Conservation (phyloP, 257 asterid genomes). For the Solanum peruvianum region DNA sequence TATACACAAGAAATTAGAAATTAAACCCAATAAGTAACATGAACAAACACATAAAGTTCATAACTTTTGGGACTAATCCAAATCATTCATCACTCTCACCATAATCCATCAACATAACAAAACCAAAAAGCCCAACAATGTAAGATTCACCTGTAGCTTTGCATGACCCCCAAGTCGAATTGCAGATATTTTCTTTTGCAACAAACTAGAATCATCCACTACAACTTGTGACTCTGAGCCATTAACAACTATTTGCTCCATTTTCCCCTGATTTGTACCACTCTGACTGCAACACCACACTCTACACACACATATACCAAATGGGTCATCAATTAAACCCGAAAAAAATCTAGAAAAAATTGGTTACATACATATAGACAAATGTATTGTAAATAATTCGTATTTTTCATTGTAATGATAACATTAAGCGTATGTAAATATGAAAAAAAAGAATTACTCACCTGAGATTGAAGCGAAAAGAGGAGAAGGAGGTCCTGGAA, state of each 20-base stretch:
- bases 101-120: neutral
- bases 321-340: neutral
- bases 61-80: neutral
- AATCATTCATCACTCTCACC: neutral
- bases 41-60: neutral
- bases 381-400: neutral
- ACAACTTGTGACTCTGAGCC: constrained; percentile 55
- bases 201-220: constrained; percentile 38
- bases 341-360: neutral
- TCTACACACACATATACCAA: neutral
- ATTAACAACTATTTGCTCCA: constrained; percentile 52
- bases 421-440: neutral
- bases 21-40: neutral
- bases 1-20: neutral
- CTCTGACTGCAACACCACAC: constrained; percentile 20
- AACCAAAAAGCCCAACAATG: neutral
- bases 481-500: constrained; percentile 5
- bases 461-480: constrained; percentile 1
- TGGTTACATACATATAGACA: neutral
- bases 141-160: constrained; percentile 55
- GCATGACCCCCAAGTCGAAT: constrained; percentile 49
- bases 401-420: neutral
- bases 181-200: constrained; percentile 47
- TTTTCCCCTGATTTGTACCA: constrained; percentile 13
- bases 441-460: neutral